Base-by-base conservation (phyloP, 768 basidiomycete species). In the Mrakia gelida region DNA sequence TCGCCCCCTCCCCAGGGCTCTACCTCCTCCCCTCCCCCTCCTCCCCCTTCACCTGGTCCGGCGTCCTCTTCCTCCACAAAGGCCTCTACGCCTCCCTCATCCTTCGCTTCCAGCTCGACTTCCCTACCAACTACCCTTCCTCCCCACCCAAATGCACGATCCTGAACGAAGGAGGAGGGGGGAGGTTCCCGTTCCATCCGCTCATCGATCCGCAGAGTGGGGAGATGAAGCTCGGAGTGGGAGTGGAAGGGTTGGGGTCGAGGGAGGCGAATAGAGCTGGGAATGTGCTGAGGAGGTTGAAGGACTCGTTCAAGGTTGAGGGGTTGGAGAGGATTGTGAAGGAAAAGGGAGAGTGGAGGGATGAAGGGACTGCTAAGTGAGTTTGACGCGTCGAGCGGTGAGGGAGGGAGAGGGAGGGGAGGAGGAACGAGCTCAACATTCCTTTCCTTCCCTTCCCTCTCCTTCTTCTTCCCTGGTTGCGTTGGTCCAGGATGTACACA, bases 21-120 rank as follows among this genome's bases (percentile, higher is more conserved):
- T 62, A 62, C 61, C n/a, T 62, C 61, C 61, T 62, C 61, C 61
- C 61, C 61, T 62, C 61, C 59, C 59, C 59, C 10, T 5, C 59
- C 59, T 26, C 23, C 10, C 59, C 59, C 18, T 61, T 61, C 59
- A 61, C 59, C 59, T 61, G 59, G 59, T 30, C 23, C 26, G 59
- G 59, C 23, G 28, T 30, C 23, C 23, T 61, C 59, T 61, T 61
- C 23, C 23, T 61, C 59, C 59, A 61, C 59, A 26, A 30, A 26
- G 59, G 59, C 59, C 23, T 61, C 59, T 61, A 61, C 59, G 23
- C 59, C 23, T 3, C 4, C 59, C 10, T 61, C 26, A 61, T 61
- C 59, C 59, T 61, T 13, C 59, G 26, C 23, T 61, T 61, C 59
- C 28, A 26, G 23, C 13, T 61, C 59, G 26, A 26, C 23, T 61